These are phyloP conservation scores for Nigrospora sphaerica DNA, from an alignment of 2,329 filamentous ascomycete species.

Conservation along the genomic window DNA sequence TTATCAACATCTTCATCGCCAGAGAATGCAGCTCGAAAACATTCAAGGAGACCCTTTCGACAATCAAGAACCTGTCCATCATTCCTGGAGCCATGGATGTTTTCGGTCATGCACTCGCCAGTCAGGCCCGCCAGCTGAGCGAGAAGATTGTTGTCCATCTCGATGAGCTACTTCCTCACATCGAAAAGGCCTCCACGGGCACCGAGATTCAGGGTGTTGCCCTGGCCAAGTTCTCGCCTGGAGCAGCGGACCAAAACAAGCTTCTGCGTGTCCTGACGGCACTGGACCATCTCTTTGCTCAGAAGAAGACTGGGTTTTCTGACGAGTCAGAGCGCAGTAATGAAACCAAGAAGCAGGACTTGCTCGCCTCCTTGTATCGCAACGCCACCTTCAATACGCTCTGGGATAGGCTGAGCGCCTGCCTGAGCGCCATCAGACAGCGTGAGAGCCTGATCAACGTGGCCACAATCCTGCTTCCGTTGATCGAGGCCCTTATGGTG, in stretches of 20 bases:
- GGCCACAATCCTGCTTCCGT: constrained; percentile 85
- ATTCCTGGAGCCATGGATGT: constrained; percentile 84
- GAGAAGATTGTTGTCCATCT: constrained; percentile 80
- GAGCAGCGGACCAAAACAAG: constrained; percentile 95
- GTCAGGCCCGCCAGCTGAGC: constrained; percentile 78
- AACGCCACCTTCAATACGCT: constrained; percentile 83
- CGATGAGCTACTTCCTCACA: constrained; percentile 76
- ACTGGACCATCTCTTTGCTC: constrained; percentile 89
- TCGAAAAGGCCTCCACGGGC: constrained; percentile 77
- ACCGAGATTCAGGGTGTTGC: constrained; percentile 95
- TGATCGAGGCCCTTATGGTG: constrained; percentile 97
- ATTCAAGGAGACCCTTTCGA: constrained; percentile 93
- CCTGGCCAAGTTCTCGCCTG: constrained; percentile 89
- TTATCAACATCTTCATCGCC: constrained; percentile 95
- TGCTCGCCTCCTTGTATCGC: constrained; percentile 83
- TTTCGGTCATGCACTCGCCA: constrained; percentile 89
- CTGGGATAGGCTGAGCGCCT: constrained; percentile 88
- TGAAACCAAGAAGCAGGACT: constrained; percentile 66
- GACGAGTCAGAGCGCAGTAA: constrained; percentile 44
- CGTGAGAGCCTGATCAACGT: constrained; percentile 96
- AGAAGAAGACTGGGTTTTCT: constrained; percentile 47
- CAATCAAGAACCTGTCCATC: constrained; percentile 95
- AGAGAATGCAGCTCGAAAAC: constrained; percentile 96
- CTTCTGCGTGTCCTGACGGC: constrained; percentile 86
- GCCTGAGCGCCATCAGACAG: constrained; percentile 78